These are phyloP conservation scores for Articulospora tetracladia DNA, from an alignment of 495 filamentous ascomycete species.

Conservation along the genomic window DNA sequence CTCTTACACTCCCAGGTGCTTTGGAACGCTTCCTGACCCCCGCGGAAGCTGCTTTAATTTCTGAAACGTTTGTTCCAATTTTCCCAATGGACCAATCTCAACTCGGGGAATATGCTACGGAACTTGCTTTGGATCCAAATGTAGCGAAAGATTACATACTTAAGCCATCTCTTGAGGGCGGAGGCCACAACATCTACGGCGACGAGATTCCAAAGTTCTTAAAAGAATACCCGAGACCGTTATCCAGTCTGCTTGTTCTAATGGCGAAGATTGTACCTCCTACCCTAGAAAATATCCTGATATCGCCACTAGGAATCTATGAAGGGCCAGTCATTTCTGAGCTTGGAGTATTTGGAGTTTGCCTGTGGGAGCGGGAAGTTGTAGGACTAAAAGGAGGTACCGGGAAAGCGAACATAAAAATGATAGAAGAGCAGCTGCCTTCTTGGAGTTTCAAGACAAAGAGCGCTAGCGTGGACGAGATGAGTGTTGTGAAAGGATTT, in stretches of 20 bases:
- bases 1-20: conserved; percentile 67
- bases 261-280: conserved; percentile 97
- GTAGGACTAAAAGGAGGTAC: conserved; percentile 50
- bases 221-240: conserved; percentile 51
- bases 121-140: conserved; percentile 64
- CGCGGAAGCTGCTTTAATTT: conserved; percentile 54
- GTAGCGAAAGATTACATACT: conserved; percentile 71
- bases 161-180: conserved; percentile 93
- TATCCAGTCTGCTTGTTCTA: conserved; percentile 82
- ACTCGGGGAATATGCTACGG: conserved; percentile 61
- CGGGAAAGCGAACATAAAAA: conserved; percentile 63
- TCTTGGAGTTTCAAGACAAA: conserved; percentile 89
- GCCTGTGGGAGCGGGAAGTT: conserved; percentile 65
- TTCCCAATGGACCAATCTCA: conserved; percentile 73
- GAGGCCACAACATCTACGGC: conserved; percentile 93
- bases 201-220: conserved; percentile 75
- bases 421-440: conserved; percentile 21
- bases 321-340: conserved; percentile 84
- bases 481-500: conserved; percentile 91
- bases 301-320: conserved; percentile 73
- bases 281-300: conserved; percentile 65
- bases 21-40: conserved; percentile 50
- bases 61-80: conserved; percentile 78
- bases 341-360: conserved; percentile 84
- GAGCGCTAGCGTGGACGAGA: conserved; percentile 84